phyloP scores from a whole-genome alignment of 164 flowering plant genomes.

The Vitis labrusca region DNA sequence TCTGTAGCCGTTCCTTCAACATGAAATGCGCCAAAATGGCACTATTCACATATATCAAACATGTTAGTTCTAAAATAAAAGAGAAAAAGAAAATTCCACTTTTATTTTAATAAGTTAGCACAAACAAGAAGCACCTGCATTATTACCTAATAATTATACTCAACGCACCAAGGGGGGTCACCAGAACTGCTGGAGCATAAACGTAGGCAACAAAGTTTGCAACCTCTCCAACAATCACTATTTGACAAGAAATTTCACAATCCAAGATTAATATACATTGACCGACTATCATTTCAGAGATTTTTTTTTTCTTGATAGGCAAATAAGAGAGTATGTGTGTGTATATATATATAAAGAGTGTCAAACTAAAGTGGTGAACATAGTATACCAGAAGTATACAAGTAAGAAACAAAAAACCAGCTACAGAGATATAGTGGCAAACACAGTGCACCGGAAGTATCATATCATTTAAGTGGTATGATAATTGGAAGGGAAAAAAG shows the following conservation, averaged over 20 bases:
- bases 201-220: slow-evolving; percentile 92
- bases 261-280: neutral
- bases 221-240: slow-evolving; percentile 92
- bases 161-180: slow-evolving; percentile 91
- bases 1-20: slow-evolving; percentile 75
- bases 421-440: no score
- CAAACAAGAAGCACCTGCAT: neutral
- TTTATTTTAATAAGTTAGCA: neutral
- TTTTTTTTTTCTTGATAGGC: no score
- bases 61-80: slow-evolving; percentile 12
- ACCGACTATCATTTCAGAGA: slow-evolving; percentile 3
- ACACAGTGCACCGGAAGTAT: no score
- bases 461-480: no score
- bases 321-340: no score
- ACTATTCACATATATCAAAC: slow-evolving; percentile 40
- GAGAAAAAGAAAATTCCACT: neutral
- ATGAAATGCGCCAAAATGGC: slow-evolving; percentile 88
- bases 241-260: slow-evolving; percentile 11
- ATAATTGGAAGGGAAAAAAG: no score
- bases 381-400: no score
- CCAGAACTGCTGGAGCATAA: slow-evolving; percentile 92
- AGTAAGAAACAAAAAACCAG: no score
- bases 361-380: no score
- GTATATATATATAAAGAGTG: no score
- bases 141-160: slow-evolving; percentile 85